Base-by-base conservation (phyloP, 1,284 basidiomycete species). In the Ustilago shanxiensis region DNA sequence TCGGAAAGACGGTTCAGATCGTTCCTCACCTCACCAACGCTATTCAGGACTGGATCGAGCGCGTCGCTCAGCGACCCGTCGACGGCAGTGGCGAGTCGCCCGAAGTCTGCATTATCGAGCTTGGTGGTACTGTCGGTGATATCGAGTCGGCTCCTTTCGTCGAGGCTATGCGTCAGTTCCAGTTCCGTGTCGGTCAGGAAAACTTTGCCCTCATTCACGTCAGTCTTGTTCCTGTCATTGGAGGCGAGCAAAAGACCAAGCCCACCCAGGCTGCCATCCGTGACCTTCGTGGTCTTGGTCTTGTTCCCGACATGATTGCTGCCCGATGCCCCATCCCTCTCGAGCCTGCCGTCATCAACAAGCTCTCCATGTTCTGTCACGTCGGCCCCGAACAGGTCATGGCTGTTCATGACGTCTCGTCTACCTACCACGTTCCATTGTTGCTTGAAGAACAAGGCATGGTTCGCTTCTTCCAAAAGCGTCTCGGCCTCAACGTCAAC, bases 281-380 rank as follows among this genome's bases (percentile, higher is more conserved):
- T 79, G 95, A 95, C 70, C 88, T 99, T 37, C 91, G 97, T 60
- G 96, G 97, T 14, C 89, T 98, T 11, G 96, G 96, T 80, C 89
- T 99, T 10, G 90, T 95, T 16, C 95, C 96, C 56, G 96, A 99
- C 87, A 88, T 99, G 81, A 97, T 99, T 81, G 97, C 96, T 0
- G 98, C 96, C 85, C 92, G 96, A 70, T 90, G 89, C 79, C 88
- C 88, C 61, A 82, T 87, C 50, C 87, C 93, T 0, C 89, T 99
- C 18, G 91, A 93, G 62, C 89, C 90, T 3, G 89, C 92, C 0
- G 96, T 96, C 50, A 97, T 95, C 88, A 90, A 92, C 83, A 99
- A 99, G 87, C 95, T 99, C 52, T 95, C 94, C 74, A 98, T 99
- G 95, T 99, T 99, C 90, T 99, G 96, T 87, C 97, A 99, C 85